Percentiles rank a stretch among this genome's conserved stretches.
These are phyloP conservation scores for Carex scoparia DNA, from an alignment of 176 grass and related monocot species.

Conservation along the genomic window DNA sequence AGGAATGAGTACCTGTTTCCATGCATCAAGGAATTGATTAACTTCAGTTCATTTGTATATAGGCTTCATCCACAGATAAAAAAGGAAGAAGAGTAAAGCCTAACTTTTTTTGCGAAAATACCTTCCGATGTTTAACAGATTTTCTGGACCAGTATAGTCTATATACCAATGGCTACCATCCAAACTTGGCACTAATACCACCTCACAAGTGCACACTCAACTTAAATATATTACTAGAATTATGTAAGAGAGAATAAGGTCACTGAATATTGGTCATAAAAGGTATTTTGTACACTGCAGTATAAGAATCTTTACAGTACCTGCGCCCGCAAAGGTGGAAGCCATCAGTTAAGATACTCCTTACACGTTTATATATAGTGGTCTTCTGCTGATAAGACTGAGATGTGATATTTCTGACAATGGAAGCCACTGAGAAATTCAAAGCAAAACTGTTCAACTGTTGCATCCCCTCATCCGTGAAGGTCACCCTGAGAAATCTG, in stretches of 20 bases:
- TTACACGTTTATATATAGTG: conserved; percentile 56
- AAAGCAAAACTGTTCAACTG: conserved; percentile 54
- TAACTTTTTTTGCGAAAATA: neutral
- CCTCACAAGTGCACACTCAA: neutral
- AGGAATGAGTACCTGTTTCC: conserved; percentile 72
- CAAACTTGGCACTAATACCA: neutral
- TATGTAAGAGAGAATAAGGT: neutral
- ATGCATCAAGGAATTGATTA: conserved; percentile 27
- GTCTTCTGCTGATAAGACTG: conserved; percentile 63
- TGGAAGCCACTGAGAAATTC: conserved; percentile 51
- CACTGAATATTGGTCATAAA: neutral
- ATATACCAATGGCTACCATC: neutral
- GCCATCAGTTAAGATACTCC: conserved; percentile 43
- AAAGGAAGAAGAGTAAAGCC: neutral
- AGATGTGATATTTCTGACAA: conserved; percentile 60
- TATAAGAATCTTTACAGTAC: neutral
- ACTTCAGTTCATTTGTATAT: neutral
- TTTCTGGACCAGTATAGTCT: neutral
- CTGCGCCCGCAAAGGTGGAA: conserved; percentile 70
- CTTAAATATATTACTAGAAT: neutral
- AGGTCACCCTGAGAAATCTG: conserved; percentile 82
- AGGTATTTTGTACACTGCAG: neutral
- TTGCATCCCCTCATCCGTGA: conserved; percentile 83
- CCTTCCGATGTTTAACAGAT: neutral
- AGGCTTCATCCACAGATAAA: neutral